Evolutionary conservation across 257 asterid genomes (phyloP).

Genomic region (Misopates orontium): DNA sequence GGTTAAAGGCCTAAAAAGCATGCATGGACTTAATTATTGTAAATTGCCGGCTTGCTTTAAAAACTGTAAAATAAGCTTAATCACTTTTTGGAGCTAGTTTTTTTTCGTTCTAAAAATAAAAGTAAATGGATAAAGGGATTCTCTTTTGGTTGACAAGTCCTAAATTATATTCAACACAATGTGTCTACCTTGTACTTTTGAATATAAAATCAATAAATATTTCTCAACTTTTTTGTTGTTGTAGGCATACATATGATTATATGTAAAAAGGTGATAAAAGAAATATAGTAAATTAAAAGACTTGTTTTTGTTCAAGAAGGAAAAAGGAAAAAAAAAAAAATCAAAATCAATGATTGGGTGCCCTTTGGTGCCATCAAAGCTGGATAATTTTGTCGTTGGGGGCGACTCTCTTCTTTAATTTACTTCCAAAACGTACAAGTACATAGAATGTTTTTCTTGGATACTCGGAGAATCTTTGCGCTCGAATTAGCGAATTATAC

Average conservation of each 20-base stretch:
- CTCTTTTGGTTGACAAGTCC: conserved; percentile 32
- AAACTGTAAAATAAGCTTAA: conserved; percentile 15
- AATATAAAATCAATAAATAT: too few relatives aligned
- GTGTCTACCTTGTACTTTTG: too few relatives aligned
- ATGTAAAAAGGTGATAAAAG: too few relatives aligned
- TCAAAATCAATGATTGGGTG: conserved; percentile 37
- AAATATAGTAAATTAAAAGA: too few relatives aligned
- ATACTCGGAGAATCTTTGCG: neutral
- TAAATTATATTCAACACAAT: conserved; percentile 12
- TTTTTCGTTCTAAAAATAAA: neutral
- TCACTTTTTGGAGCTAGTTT: conserved; percentile 5
- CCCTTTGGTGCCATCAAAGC: conserved; percentile 55
- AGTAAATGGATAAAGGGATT: conserved; percentile 27
- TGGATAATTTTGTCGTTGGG: conserved; percentile 64
- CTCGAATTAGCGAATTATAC: neutral
- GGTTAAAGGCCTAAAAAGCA: conserved; percentile 33
- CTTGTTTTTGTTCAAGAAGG: neutral
- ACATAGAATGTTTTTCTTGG: conserved; percentile 24
- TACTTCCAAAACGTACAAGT: conserved; percentile 33
- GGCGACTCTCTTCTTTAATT: conserved; percentile 35
- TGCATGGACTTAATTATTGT: conserved; percentile 32
- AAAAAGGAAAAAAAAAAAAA: conserved; percentile 4
- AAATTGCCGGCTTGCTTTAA: conserved; percentile 34
- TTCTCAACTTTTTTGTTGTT: too few relatives aligned
- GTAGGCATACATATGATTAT: too few relatives aligned